Evolutionary conservation across 164 flowering plant species (phyloP).

Genomic region (grape (Vitis vinifera)): ASM3070453v1 NC_081806.1:2384501-2385000

Average conservation of each 20-base stretch:
- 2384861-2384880: constrained; percentile 14
- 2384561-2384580: no score
- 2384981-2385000: constrained; percentile 25
- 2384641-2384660: not conserved
- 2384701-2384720: not conserved
- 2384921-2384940: constrained; percentile 23
- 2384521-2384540: no score
- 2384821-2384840: constrained; percentile 1
- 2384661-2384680: not conserved
- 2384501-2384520: no score
- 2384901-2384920: constrained; percentile 24
- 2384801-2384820: constrained; percentile 3
- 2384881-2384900: constrained; percentile 19
- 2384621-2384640: not conserved
- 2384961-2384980: constrained; percentile 40
- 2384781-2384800: constrained; percentile 5
- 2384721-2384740: not conserved
- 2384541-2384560: no score
- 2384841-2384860: constrained; percentile 12
- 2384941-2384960: constrained; percentile 24
- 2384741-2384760: constrained; percentile 24
- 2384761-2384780: constrained; percentile 13
- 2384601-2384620: no score
- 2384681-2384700: not conserved
- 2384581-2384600: no score